These are phyloP conservation scores for Breviolum minutum DNA, from an alignment of 73 alveolate species.

Conservation along the genomic window DNA sequence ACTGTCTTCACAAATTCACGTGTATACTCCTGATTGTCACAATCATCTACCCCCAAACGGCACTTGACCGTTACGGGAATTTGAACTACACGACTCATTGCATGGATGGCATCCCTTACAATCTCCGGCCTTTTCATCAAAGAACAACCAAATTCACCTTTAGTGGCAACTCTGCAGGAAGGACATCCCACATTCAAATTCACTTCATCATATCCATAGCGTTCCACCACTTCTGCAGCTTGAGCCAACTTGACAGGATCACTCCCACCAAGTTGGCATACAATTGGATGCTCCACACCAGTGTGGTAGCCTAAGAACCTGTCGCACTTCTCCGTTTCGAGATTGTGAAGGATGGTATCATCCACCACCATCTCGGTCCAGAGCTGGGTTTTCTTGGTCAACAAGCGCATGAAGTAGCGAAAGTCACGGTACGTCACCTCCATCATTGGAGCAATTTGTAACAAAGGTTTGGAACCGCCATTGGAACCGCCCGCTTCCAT, in stretches of 20 bases:
- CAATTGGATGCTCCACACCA: conserved; percentile 97
- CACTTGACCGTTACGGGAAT: conserved; percentile 98
- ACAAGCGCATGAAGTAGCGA: conserved; percentile 96
- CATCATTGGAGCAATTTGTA: conserved; percentile 97
- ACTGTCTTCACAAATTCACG: conserved; percentile 97
- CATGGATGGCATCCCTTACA: conserved; percentile 96
- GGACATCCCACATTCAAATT: conserved; percentile 99
- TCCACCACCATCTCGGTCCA: conserved; percentile 96
- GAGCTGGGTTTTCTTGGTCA: conserved; percentile 75
- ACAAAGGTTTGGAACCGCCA: conserved; percentile 20
- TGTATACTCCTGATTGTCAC: conserved; percentile 97
- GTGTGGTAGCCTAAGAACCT: conserved; percentile 31
- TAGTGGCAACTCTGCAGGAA: conserved; percentile 96
- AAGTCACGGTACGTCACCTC: conserved; percentile 96
- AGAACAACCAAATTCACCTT: conserved; percentile 98
- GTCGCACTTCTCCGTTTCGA: conserved; percentile 41
- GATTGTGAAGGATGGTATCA: conserved; percentile 65
- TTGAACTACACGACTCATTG: conserved; percentile 96
- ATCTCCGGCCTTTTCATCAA: conserved; percentile 98
- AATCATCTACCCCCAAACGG: conserved; percentile 98
- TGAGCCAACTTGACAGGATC: conserved; percentile 97
- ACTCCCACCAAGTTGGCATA: conserved; percentile 98
- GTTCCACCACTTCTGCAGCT: conserved; percentile 95
- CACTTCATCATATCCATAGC: conserved; percentile 98
- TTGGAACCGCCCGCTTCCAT: neutral